These are phyloP conservation scores for Pseudogymnoascus sp. DNA, from an alignment of 2,329 filamentous ascomycete species.

Conservation along the genomic window DNA sequence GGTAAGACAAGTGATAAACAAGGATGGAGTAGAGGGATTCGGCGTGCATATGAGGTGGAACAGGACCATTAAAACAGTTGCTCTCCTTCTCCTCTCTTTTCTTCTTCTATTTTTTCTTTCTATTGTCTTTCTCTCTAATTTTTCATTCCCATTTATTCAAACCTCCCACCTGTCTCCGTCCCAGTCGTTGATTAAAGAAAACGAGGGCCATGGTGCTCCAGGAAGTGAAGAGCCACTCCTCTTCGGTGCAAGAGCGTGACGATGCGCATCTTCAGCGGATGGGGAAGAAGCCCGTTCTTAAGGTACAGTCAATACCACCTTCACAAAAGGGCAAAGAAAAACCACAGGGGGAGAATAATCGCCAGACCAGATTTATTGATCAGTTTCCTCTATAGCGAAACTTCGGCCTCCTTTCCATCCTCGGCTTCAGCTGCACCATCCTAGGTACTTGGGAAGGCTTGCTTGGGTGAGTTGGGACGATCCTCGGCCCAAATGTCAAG, in stretches of 20 bases:
- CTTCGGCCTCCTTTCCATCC: constrained; percentile 36
- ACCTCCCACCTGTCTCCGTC: too few relatives aligned
- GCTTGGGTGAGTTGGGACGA: constrained; percentile 27
- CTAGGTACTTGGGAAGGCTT: constrained; percentile 36
- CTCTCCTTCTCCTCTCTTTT: not conserved
- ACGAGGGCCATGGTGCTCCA: not conserved
- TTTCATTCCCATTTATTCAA: too few relatives aligned
- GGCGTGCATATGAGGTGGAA: not conserved
- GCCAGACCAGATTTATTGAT: not conserved
- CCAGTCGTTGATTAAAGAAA: not conserved
- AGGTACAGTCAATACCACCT: not conserved
- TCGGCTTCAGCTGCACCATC: constrained; percentile 36
- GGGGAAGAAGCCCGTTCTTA: not conserved
- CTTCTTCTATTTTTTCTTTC: not conserved
- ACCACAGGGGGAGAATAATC: not conserved
- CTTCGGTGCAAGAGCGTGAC: not conserved
- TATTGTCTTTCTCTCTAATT: not conserved
- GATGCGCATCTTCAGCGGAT: not conserved
- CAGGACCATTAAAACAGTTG: not conserved
- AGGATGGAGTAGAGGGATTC: not conserved
- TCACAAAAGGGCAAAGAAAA: not conserved
- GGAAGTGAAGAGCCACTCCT: not conserved
- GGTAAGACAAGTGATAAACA: not conserved
- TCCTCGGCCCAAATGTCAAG: not conserved
- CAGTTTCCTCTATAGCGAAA: constrained; percentile 29